phyloP scores from a whole-genome alignment of 352 stramenopile species.

The Phytopythium mirpurense region DNA sequence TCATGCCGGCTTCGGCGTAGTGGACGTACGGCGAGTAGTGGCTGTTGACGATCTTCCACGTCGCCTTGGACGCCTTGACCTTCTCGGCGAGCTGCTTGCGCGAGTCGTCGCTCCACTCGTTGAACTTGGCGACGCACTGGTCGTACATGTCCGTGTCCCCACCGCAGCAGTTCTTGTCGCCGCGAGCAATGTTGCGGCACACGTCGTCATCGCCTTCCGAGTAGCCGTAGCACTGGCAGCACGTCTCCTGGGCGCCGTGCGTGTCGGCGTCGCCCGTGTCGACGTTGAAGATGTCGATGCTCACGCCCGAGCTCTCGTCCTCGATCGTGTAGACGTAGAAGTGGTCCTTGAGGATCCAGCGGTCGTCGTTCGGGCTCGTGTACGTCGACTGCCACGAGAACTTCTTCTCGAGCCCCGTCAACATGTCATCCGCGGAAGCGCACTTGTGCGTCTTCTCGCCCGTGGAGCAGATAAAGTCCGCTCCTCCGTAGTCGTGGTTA shows the following conservation, averaged over 20 bases:
- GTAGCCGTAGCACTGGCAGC: conserved; percentile 84
- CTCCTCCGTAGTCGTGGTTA: conserved; percentile 79
- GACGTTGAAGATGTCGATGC: conserved; percentile 73
- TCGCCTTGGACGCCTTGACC: conserved; percentile 51
- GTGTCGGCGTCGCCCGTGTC: conserved; percentile 61
- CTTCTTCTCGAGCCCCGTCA: conserved; percentile 41
- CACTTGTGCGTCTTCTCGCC: conserved; percentile 39
- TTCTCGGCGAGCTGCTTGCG: conserved; percentile 44
- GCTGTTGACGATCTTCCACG: conserved; percentile 85
- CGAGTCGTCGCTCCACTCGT: conserved; percentile 66
- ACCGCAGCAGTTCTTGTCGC: conserved; percentile 44
- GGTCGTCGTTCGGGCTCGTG: conserved; percentile 66
- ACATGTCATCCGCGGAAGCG: conserved; percentile 33
- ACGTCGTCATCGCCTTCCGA: conserved; percentile 32
- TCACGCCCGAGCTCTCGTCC: conserved; percentile 33
- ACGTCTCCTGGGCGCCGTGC: conserved; percentile 65
- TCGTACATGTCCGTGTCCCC: conserved; percentile 52
- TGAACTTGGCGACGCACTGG: conserved; percentile 58
- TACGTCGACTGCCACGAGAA: conserved; percentile 61
- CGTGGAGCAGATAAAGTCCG: conserved; percentile 59
- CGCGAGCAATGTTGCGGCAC: conserved; percentile 47
- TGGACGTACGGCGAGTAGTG: conserved; percentile 80
- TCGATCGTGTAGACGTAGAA: conserved; percentile 64
- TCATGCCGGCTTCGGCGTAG: conserved; percentile 47
- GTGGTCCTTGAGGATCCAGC: conserved; percentile 63